Percentiles rank a stretch among this genome's conserved stretches.
Evolutionary conservation across 257 asterid genomes (phyloP).

Genomic region (Mentha longifolia): DNA sequence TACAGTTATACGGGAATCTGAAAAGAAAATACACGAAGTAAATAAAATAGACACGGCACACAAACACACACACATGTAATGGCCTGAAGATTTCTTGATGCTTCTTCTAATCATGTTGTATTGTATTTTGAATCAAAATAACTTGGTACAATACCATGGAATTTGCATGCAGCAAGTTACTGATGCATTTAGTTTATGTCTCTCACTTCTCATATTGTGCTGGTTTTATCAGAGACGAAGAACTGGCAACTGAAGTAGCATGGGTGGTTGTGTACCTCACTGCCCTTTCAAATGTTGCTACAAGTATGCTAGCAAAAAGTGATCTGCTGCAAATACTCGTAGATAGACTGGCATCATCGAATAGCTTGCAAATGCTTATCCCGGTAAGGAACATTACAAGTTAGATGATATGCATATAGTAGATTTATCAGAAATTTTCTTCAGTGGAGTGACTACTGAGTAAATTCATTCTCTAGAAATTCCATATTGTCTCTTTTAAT

Average conservation of each 20-base stretch:
- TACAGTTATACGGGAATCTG: neutral
- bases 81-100: conserved; percentile 3
- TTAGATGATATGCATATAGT: conserved; percentile 9
- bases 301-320: conserved; percentile 68
- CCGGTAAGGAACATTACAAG: conserved; percentile 67
- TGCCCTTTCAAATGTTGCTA: conserved; percentile 87
- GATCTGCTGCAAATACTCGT: conserved; percentile 70
- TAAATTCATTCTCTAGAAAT: neutral
- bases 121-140: conserved; percentile 6
- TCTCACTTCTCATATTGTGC: conserved; percentile 15
- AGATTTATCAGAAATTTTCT: neutral
- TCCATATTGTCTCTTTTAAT: conserved; percentile 15
- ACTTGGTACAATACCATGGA: neutral
- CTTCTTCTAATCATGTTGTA: conserved; percentile 7
- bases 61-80: neutral
- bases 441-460: neutral
- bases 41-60: neutral
- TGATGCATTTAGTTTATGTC: neutral
- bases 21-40: neutral
- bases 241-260: conserved; percentile 92
- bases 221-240: conserved; percentile 75
- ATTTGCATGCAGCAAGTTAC: conserved; percentile 1
- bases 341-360: conserved; percentile 72
- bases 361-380: conserved; percentile 82
- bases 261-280: conserved; percentile 98